Conservation (phyloP, 2,329 filamentous ascomycete genomes). For the Fusarium citri region DNA sequence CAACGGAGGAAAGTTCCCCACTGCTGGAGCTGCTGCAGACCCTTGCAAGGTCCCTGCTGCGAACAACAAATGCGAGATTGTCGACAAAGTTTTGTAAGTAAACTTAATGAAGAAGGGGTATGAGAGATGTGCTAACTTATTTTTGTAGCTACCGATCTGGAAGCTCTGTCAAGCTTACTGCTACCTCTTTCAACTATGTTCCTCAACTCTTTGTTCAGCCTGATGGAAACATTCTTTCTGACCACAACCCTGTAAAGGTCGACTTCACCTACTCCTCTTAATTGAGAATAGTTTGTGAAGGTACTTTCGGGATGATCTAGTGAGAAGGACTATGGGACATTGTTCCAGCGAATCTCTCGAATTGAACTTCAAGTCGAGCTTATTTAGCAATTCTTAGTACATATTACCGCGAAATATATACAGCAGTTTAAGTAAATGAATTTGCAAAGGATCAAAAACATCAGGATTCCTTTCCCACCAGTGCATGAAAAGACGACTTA, state of each 20-base stretch:
- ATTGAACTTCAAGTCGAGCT: background rate
- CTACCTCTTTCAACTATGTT: slow-evolving; percentile 66
- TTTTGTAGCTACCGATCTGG: slow-evolving; percentile 60
- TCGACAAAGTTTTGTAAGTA: slow-evolving; percentile 70
- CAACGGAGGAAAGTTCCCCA: slow-evolving; percentile 59
- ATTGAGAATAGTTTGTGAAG: background rate
- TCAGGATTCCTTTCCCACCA: fast-evolving
- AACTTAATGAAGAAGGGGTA: fast-evolving
- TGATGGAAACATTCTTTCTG: slow-evolving; percentile 67
- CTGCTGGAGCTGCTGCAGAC: slow-evolving; percentile 49
- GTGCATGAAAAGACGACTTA: background rate
- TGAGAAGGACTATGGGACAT: background rate
- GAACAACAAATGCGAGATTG: slow-evolving; percentile 68
- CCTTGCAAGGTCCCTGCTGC: slow-evolving; percentile 69
- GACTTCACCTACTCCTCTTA: slow-evolving; percentile 54
- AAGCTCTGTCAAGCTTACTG: slow-evolving; percentile 58
- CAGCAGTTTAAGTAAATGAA: background rate
- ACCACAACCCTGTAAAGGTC: slow-evolving; percentile 74
- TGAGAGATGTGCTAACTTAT: background rate
- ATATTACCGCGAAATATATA: background rate
- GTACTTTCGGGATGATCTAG: too few relatives aligned
- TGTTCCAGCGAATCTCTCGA: background rate
- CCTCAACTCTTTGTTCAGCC: slow-evolving; percentile 66
- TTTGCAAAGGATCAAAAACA: background rate
- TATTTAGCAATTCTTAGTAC: background rate